Base-by-base conservation (phyloP, 192 early-diverging fungal genomes). In the Coemansia sp. region DNA sequence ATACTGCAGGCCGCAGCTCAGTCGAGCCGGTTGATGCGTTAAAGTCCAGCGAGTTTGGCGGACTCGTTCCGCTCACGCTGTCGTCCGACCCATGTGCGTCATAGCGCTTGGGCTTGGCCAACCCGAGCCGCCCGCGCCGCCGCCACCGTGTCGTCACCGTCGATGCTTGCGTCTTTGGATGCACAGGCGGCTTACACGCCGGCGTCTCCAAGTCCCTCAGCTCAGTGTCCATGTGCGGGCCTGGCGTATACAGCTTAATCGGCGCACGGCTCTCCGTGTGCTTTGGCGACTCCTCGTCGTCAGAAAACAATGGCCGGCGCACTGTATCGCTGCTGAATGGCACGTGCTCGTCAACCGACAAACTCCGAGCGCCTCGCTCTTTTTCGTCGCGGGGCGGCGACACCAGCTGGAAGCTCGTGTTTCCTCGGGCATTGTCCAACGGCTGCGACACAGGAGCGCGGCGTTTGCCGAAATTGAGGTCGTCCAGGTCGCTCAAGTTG, bases 401-500 rank as follows among this genome's bases (percentile, higher is more conserved):
- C 14, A 39, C 51, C 22, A 54, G 50, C 35, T 39, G 51, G 23
- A 54, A 54, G 61, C 61, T 52, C 20, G 22, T 5, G 35, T 45
- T 41, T 5, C 41, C 39, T 41, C 20, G 39, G 43, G 23, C 41
- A 41, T 35, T 43, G 27, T 48, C 16, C 18, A 11, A 27, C 20
- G 37, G 26, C 26, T 11, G 27, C 3, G 62, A 13, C 6, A 8
- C 51, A 10, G 20, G 61, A 13, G 32, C 18, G 47, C 61, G 47
- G 58, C 37, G 27, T 18, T 52, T 65, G 45, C 41, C 58, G 52
- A 64, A 69, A 38, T 69, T 63, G 50, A 69, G 71, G 64, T 73
- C 62, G n/a, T 78, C 75, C 24, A 78, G 24, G 52, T 79, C 76
- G 64, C 76, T 73, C 53, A 77, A 61, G 24, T 49, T 64, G 54